phyloP scores from a whole-genome alignment of 2,329 filamentous ascomycete genomes.

The Penicillium sclerotigenum region DNA sequence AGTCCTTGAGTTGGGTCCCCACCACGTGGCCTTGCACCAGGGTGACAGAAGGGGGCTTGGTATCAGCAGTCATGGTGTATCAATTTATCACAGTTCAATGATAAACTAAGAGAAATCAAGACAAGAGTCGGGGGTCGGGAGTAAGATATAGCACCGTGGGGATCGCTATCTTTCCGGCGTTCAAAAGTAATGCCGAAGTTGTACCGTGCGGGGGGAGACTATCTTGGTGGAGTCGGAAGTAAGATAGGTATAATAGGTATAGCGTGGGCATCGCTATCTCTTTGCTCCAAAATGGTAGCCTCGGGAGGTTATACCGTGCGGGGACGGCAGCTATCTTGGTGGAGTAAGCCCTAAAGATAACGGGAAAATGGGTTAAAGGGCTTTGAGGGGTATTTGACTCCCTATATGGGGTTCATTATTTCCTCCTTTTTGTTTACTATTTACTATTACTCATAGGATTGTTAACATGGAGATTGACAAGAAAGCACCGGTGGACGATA shows the following conservation, averaged over 20 bases:
- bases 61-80: conserved; percentile 1
- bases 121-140: conserved; percentile 5
- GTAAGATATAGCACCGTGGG: background rate
- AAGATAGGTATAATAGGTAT: background rate
- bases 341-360: conserved; percentile 9
- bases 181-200: conserved; percentile 21
- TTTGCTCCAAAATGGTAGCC: conserved; percentile 15
- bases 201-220: conserved; percentile 15
- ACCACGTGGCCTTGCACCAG: conserved; percentile 32
- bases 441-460: background rate
- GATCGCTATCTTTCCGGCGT: conserved; percentile 11
- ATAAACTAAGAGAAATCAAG: background rate
- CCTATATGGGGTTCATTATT: background rate
- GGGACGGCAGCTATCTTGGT: conserved; percentile 7
- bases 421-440: background rate
- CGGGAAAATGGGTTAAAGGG: background rate
- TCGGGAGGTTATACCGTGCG: conserved; percentile 18
- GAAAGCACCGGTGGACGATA: conserved; percentile 1
- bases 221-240: conserved; percentile 13
- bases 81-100: background rate
- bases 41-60: conserved; percentile 10
- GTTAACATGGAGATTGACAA: conserved; percentile 7
- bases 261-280: conserved; percentile 2
- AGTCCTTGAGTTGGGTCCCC: conserved; percentile 25
- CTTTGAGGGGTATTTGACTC: background rate